Percentiles rank a stretch among this genome's conserved stretches.
These are phyloP conservation scores for Leptomonas pyrrhocoris DNA, from an alignment of 208 protist genomes.

Conservation along the genomic window DNA sequence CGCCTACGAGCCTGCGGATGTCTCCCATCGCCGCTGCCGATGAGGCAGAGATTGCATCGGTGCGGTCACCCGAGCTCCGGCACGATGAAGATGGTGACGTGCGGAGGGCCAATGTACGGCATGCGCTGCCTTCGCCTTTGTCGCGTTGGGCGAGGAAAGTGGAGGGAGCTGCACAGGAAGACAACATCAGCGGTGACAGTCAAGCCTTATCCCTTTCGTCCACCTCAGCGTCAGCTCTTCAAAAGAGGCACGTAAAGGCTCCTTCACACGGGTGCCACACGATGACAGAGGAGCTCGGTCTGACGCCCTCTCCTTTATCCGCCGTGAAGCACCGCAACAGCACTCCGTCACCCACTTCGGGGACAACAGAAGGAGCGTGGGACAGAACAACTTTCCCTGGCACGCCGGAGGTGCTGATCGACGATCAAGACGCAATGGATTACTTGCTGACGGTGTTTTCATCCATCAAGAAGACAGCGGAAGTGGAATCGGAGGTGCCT, in stretches of 20 bases:
- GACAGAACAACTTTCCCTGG: neutral
- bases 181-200: neutral
- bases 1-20: conserved; percentile 5
- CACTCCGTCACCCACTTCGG: neutral
- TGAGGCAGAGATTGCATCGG: neutral
- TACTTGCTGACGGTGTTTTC: conserved; percentile 42
- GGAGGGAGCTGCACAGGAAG: neutral
- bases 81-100: neutral
- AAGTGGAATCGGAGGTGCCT: neutral
- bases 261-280: neutral
- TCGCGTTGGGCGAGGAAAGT: neutral
- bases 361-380: neutral
- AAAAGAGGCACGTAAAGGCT: neutral
- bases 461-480: neutral
- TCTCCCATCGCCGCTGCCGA: conserved; percentile 11
- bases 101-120: neutral
- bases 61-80: neutral
- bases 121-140: too few relatives aligned
- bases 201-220: neutral
- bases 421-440: conserved; percentile 31
- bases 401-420: conserved; percentile 1
- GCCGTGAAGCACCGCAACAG: neutral
- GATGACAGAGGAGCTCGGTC: neutral
- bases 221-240: neutral
- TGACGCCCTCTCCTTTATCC: neutral